Percentiles rank a stretch among this genome's conserved stretches.
Evolutionary conservation across 129 eudicot genomes (phyloP).

Genomic region (Ambrosia artemisiifolia): DNA sequence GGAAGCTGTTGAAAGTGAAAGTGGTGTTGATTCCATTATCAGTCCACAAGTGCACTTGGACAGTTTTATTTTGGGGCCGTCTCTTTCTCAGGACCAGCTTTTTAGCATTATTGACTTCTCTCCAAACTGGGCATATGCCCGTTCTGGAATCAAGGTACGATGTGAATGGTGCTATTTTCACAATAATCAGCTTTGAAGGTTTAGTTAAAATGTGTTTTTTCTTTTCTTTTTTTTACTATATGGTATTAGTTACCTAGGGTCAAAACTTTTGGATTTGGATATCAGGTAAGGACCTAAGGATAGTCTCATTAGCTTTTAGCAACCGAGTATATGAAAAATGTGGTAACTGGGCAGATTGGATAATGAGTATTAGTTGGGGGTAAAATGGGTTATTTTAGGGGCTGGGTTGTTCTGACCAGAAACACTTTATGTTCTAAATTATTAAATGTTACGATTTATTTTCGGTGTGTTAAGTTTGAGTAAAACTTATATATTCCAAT

Average conservation of each 20-base stretch:
- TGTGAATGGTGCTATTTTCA: background rate
- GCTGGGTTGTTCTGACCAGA: too few relatives aligned
- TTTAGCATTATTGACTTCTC: conserved; percentile 85
- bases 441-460: too few relatives aligned
- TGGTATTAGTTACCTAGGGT: background rate
- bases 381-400: too few relatives aligned
- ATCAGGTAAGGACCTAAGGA: background rate
- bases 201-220: too few relatives aligned
- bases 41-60: conserved; percentile 54
- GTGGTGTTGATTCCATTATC: conserved; percentile 61
- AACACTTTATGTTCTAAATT: too few relatives aligned
- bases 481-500: too few relatives aligned
- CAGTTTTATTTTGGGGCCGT: conserved; percentile 51
- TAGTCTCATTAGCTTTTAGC: background rate
- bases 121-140: conserved; percentile 76
- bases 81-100: conserved; percentile 88
- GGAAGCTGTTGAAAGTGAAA: conserved; percentile 71
- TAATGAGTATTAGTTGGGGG: too few relatives aligned
- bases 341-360: too few relatives aligned
- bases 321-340: background rate
- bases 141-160: conserved; percentile 66
- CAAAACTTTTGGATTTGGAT: background rate
- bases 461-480: too few relatives aligned
- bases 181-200: too few relatives aligned
- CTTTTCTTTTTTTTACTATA: too few relatives aligned